Evolutionary conservation across 495 filamentous ascomycete species (phyloP), one percentile per base, ranked within the genome.

Genomic region (Oleoguttula mirabilis): DNA sequence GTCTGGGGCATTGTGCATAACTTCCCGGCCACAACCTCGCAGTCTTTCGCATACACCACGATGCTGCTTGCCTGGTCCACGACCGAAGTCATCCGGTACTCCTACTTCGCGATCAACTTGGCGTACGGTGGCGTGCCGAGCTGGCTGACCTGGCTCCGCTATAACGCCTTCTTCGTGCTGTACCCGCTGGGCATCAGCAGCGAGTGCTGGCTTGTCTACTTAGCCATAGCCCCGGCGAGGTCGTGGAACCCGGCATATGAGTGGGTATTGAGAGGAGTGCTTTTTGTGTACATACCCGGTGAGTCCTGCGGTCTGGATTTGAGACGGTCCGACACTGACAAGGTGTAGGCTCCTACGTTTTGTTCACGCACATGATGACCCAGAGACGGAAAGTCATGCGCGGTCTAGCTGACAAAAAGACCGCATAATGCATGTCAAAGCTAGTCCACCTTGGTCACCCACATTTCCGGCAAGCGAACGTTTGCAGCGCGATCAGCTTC

Each of bases 301-400:
- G 19, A 47, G 48, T 41, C 7, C 23, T 16, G 32, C 20, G 20
- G 4, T 25, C 24, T 57, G 16, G 36, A 35, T 43, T 49, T 43
- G 53, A 34, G 25, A 35, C 48, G 57, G 46, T 42, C 32, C 19
- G 25, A 15, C n/a, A n/a, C n/a, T n/a, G n/a, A n/a, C n/a, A n/a
- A n/a, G 47, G 7, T 7, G 36, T 51, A 90, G 88, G 87, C 16
- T 79, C 82, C 17, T 88, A 87, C 52, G 73, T 92, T 39, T 69
- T 96, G 42, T 96, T 86, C 57, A 82, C 82, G 17, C 82, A 96
- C 63, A 96, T 98, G 90, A 82, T 96, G 62, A 64, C 68, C 33
- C 92, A 96, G 70, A 68, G 88, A 47, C 68, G 76, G 38, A 48
- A 46, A 21, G 43, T 46, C 3, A 32, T 46, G 36, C 34, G 34